phyloP scores from a whole-genome alignment of 208 protist species.

The Acanthamoeba triangularis region DNA sequence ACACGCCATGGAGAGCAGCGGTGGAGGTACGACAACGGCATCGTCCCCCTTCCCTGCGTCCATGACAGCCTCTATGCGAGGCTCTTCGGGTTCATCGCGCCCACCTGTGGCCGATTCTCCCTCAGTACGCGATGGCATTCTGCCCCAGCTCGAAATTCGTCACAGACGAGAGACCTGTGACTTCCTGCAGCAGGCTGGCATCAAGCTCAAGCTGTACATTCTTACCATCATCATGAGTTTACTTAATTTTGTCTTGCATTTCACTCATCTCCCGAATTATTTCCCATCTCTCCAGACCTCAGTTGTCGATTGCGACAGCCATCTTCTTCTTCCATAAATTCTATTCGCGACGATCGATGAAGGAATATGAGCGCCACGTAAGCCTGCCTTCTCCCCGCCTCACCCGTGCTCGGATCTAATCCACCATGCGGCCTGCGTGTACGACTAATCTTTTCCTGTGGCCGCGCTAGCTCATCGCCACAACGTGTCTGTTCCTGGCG shows the following conservation, averaged over 20 bases:
- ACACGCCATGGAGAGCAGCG: neutral
- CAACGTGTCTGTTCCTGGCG: constrained; percentile 91
- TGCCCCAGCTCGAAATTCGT: constrained; percentile 10
- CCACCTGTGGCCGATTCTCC: neutral
- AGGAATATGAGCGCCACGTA: constrained; percentile 87
- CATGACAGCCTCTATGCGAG: neutral
- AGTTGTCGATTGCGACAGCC: constrained; percentile 92
- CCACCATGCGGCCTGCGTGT: neutral
- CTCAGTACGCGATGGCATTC: constrained; percentile 27
- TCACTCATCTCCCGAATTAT: neutral
- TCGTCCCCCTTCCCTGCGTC: neutral
- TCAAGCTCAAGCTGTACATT: constrained; percentile 67
- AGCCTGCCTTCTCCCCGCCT: neutral
- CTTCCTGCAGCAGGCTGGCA: constrained; percentile 68
- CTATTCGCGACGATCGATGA: constrained; percentile 88
- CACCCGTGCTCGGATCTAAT: neutral
- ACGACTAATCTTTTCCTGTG: too few relatives aligned
- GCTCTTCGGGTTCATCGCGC: neutral
- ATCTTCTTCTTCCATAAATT: constrained; percentile 93
- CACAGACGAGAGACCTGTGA: constrained; percentile 34
- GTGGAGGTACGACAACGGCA: neutral
- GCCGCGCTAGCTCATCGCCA: constrained; percentile 82
- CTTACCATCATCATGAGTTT: neutral
- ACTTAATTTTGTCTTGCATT: neutral
- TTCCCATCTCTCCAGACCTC: constrained; percentile 70